These are phyloP conservation scores for Monosiga brevicollis DNA, from an alignment of 78 protist species.

Conservation along the genomic window DNA sequence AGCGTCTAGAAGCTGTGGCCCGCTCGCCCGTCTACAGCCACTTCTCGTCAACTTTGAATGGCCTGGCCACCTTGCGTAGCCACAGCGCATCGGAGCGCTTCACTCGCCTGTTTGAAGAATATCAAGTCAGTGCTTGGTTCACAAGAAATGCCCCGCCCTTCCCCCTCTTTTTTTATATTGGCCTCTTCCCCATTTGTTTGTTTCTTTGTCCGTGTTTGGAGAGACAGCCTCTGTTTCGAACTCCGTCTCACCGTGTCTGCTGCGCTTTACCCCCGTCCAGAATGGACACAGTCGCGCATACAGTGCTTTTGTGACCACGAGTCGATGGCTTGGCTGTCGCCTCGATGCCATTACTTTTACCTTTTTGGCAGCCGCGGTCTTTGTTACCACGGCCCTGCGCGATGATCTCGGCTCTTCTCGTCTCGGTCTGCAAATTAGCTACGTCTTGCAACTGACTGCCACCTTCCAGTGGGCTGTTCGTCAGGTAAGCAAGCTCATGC, in stretches of 20 bases:
- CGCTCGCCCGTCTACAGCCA: constrained; percentile 22
- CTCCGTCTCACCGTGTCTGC: too few relatives aligned
- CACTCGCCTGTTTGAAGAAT: background rate
- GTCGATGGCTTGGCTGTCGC: constrained; percentile 1
- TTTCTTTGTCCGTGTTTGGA: too few relatives aligned
- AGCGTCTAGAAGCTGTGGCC: background rate
- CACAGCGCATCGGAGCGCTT: background rate
- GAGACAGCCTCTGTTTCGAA: too few relatives aligned
- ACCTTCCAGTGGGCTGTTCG: constrained; percentile 1
- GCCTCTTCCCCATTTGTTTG: too few relatives aligned
- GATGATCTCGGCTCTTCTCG: background rate
- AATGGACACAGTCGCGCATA: background rate
- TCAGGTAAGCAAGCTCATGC: background rate
- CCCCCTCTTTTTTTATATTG: too few relatives aligned
- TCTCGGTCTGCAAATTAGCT: constrained; percentile 29
- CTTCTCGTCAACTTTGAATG: constrained; percentile 21
- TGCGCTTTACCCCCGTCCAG: too few relatives aligned
- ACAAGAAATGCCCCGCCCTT: too few relatives aligned
- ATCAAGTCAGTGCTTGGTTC: too few relatives aligned
- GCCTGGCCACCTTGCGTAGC: constrained; percentile 41
- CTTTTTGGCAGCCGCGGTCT: background rate
- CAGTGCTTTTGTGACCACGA: background rate
- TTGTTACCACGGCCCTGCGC: background rate
- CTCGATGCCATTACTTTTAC: background rate
- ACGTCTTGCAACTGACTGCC: constrained; percentile 21